phyloP scores from a whole-genome alignment of 768 basidiomycete species.

The Fistulinella prunicolor region DNA sequence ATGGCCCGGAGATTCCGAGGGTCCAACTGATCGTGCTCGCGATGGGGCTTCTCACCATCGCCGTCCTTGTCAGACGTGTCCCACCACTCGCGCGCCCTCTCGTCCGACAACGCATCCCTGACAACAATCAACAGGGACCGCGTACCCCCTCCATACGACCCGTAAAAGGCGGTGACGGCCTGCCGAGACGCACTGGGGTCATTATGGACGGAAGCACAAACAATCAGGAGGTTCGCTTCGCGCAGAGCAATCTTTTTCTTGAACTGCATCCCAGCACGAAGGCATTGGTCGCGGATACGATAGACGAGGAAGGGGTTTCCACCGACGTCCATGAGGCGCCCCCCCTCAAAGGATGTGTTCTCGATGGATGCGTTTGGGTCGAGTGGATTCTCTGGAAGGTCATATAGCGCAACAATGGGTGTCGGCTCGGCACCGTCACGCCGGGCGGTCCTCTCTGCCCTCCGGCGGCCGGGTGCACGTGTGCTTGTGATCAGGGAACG shows the following conservation, averaged over 20 bases:
- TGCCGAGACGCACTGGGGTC: constrained; percentile 6
- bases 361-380: constrained; percentile 8
- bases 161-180: constrained; percentile 14
- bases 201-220: constrained; percentile 17
- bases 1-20: constrained; percentile 15
- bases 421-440: constrained; percentile 5
- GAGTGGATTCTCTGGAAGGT: constrained; percentile 9
- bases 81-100: constrained; percentile 24
- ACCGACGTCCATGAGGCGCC: constrained; percentile 18
- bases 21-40: background rate
- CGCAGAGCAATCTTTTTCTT: constrained; percentile 23
- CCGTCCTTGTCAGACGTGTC: constrained; percentile 4
- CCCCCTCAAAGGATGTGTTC: constrained; percentile 18
- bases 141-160: constrained; percentile 25
- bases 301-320: constrained; percentile 18
- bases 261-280: constrained; percentile 21
- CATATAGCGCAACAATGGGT: constrained; percentile 24
- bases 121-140: constrained; percentile 27
- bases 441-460: constrained; percentile 11
- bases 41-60: background rate
- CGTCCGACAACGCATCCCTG: constrained; percentile 18
- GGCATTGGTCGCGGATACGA: constrained; percentile 20
- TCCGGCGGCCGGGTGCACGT: constrained; percentile 24
- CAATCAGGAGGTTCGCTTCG: constrained; percentile 25
- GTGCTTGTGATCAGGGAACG: constrained; percentile 19